These are phyloP conservation scores for Pseudogymnoascus sp. DNA, from an alignment of 2,329 filamentous ascomycete genomes.

Conservation along the genomic window DNA sequence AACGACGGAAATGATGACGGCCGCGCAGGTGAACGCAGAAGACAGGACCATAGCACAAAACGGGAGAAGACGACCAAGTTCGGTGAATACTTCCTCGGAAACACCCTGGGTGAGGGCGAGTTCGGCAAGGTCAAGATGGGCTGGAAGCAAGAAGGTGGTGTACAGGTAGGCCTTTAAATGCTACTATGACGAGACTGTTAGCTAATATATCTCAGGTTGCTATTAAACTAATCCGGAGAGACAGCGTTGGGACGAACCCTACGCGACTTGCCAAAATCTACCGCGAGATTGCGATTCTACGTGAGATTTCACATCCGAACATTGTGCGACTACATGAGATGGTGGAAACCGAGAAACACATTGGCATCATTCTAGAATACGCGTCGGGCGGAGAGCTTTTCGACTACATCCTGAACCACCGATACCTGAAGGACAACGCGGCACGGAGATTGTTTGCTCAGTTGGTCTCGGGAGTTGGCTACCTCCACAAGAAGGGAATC, in stretches of 20 bases:
- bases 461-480: conserved; percentile 90
- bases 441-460: conserved; percentile 90
- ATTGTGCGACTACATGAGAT: conserved; percentile 97
- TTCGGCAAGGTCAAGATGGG: conserved; percentile 98
- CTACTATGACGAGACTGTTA: not conserved
- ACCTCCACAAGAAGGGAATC: conserved; percentile 96
- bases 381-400: conserved; percentile 96
- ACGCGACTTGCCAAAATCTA: conserved; percentile 92
- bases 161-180: conserved; percentile 48
- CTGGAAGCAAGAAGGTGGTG: conserved; percentile 91
- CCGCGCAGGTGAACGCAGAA: conserved; percentile 37
- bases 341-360: conserved; percentile 94
- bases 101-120: conserved; percentile 93
- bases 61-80: conserved; percentile 75
- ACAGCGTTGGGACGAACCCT: conserved; percentile 80
- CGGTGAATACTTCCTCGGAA: conserved; percentile 89
- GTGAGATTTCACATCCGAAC: conserved; percentile 84
- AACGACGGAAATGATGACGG: conserved; percentile 42
- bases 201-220: conserved; percentile 56
- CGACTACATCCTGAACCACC: conserved; percentile 94
- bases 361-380: conserved; percentile 97
- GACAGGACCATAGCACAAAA: conserved; percentile 47
- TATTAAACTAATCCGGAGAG: conserved; percentile 93
- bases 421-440: conserved; percentile 89
- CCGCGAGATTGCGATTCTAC: conserved; percentile 87